Percentiles rank a stretch among this genome's conserved stretches.
Conservation (phyloP, 805 yeast species). For the Candida insectalens region DNA sequence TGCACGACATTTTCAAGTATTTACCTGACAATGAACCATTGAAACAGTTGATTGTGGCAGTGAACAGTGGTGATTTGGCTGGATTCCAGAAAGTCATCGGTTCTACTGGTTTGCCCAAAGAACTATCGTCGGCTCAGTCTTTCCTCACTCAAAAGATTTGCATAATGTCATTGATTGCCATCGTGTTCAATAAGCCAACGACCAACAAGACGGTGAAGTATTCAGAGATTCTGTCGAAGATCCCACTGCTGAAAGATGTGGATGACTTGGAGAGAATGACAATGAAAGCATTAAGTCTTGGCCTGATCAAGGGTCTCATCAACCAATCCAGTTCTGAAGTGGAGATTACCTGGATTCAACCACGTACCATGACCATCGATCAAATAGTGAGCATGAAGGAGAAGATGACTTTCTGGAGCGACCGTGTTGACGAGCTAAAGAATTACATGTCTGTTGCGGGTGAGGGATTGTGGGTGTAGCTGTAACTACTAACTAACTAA, state of each 20-base stretch:
- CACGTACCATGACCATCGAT: conserved; percentile 74
- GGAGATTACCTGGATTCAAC: conserved; percentile 90
- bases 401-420: conserved; percentile 71
- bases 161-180: conserved; percentile 83
- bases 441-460: conserved; percentile 53
- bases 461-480: conserved; percentile 48
- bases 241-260: conserved; percentile 49
- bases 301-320: conserved; percentile 78
- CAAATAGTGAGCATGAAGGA: conserved; percentile 73
- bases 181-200: conserved; percentile 69
- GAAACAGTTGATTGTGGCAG: conserved; percentile 52
- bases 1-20: conserved; percentile 69
- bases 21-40: conserved; percentile 49
- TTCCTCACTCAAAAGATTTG: conserved; percentile 86
- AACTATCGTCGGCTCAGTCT: conserved; percentile 42
- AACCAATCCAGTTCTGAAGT: conserved; percentile 78
- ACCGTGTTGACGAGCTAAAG: conserved; percentile 58
- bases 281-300: conserved; percentile 82
- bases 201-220: conserved; percentile 68
- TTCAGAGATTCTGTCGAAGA: conserved; percentile 54
- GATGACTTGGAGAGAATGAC: conserved; percentile 84
- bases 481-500: neutral
- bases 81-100: conserved; percentile 40
- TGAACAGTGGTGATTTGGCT: conserved; percentile 71
- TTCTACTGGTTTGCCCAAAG: conserved; percentile 11